Percentiles rank a stretch among this genome's conserved stretches.
Conservation (phyloP, 2,329 filamentous ascomycete species). For the Colletotrichum sansevieriae region DNA sequence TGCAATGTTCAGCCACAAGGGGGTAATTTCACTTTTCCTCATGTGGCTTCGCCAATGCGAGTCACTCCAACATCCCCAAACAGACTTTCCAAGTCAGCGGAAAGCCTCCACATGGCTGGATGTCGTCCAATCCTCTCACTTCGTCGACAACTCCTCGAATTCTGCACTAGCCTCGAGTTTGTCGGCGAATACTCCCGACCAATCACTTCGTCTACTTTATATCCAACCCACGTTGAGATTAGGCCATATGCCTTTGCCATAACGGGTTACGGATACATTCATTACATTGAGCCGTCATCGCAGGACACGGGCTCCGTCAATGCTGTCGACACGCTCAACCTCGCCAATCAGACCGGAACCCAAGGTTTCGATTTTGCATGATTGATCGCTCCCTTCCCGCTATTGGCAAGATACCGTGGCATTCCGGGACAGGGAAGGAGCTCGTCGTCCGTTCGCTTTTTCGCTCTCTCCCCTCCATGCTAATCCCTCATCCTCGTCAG, state of each 20-base stretch:
- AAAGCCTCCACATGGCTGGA: constrained; percentile 36
- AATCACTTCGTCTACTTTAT: constrained; percentile 9
- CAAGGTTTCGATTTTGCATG: constrained; percentile 19
- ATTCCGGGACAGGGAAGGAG: constrained; percentile 25
- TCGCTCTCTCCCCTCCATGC: not conserved
- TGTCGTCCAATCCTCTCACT: constrained; percentile 22
- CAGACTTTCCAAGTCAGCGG: constrained; percentile 14
- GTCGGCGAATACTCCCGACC: constrained; percentile 14
- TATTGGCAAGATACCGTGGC: constrained; percentile 28
- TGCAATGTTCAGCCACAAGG: too few species aligned
- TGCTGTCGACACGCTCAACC: constrained; percentile 24
- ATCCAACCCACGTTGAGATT: constrained; percentile 25
- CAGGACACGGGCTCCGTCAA: constrained; percentile 13
- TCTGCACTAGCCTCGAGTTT: not conserved
- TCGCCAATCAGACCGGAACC: constrained; percentile 12
- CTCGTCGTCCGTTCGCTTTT: constrained; percentile 5
- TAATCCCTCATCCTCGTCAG: not conserved
- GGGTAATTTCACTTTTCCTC: not conserved
- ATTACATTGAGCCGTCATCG: constrained; percentile 15
- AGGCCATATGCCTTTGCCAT: constrained; percentile 17
- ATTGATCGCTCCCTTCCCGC: not conserved
- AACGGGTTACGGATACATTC: constrained; percentile 24
- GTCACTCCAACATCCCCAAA: constrained; percentile 16
- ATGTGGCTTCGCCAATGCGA: constrained; percentile 29
- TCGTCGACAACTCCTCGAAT: not conserved